These are phyloP conservation scores for Neonectria punicea DNA, from an alignment of 2,329 filamentous ascomycete genomes.

Conservation along the genomic window DNA sequence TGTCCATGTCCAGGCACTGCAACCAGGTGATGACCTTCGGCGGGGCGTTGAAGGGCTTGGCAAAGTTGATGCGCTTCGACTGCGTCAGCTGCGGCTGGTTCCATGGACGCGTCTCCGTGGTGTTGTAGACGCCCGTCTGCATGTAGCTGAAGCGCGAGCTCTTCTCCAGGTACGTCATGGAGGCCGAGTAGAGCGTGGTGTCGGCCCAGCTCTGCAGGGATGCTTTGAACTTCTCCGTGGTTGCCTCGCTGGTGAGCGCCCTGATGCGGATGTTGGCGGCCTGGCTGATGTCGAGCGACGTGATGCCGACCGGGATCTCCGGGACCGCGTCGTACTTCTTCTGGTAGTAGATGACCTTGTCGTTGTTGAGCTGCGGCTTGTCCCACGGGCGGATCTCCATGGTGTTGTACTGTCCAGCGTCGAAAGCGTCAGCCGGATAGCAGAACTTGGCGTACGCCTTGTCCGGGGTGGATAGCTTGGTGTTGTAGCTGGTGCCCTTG, in stretches of 20 bases:
- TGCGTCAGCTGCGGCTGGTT: conserved; percentile 14
- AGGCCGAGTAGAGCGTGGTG: conserved; percentile 20
- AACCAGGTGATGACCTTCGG: conserved; percentile 30
- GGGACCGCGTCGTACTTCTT: conserved; percentile 8
- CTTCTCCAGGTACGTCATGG: conserved; percentile 19
- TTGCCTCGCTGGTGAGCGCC: conserved; percentile 11
- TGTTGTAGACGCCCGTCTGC: conserved; percentile 28
- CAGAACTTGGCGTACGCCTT: conserved; percentile 30
- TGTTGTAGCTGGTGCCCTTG: conserved; percentile 23
- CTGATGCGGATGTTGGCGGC: conserved; percentile 26
- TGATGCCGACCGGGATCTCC: conserved; percentile 15
- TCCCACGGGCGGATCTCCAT: conserved; percentile 22
- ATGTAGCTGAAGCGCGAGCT: conserved; percentile 16
- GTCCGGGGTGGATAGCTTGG: conserved; percentile 31
- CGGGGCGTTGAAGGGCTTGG: conserved; percentile 2
- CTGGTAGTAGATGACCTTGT: neutral
- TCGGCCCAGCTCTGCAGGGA: conserved; percentile 25
- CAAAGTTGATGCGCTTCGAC: conserved; percentile 24
- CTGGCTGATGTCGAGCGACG: conserved; percentile 10
- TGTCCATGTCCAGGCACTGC: conserved; percentile 25
- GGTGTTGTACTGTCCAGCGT: conserved; percentile 28
- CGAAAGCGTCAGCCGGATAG: conserved; percentile 26
- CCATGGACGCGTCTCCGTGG: conserved; percentile 28
- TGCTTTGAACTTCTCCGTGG: neutral
- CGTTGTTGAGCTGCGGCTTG: conserved; percentile 1